These are phyloP conservation scores for Fonsecaea pugnacius DNA, from an alignment of 2,329 filamentous ascomycete species.

Conservation along the genomic window DNA sequence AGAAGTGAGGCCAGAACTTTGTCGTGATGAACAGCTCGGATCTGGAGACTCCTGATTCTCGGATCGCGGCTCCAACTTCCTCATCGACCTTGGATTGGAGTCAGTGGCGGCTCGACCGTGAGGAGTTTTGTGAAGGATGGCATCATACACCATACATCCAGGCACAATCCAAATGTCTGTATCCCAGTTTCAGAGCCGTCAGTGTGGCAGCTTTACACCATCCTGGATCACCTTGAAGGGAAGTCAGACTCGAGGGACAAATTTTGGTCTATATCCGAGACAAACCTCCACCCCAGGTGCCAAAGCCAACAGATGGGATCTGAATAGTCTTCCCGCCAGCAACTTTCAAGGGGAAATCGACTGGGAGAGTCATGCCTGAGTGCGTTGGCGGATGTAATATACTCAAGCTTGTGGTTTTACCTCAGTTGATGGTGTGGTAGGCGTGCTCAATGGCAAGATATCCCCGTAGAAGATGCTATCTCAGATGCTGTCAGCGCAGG, in stretches of 20 bases:
- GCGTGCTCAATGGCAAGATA: background rate
- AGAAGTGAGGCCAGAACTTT: conserved; percentile 60
- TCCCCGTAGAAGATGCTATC: background rate
- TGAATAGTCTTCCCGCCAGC: conserved; percentile 47
- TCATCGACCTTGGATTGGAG: conserved; percentile 50
- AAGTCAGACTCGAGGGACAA: background rate
- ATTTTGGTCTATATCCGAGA: background rate
- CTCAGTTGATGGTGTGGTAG: background rate
- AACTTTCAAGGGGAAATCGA: conserved; percentile 49
- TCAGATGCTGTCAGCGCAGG: background rate
- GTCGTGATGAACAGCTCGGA: conserved; percentile 58
- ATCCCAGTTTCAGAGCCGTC: conserved; percentile 57
- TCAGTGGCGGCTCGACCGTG: background rate
- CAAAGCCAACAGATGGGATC: conserved; percentile 41
- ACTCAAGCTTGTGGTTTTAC: background rate
- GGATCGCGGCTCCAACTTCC: conserved; percentile 57
- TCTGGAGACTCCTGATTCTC: conserved; percentile 58
- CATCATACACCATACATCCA: conserved; percentile 52
- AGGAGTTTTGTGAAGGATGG: too few species aligned
- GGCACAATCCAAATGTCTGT: conserved; percentile 61
- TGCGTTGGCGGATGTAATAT: background rate
- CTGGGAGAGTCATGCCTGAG: conserved; percentile 42
- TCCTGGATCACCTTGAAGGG: conserved; percentile 17
- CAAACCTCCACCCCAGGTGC: conserved; percentile 33
- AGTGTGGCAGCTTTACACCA: conserved; percentile 45